Conservation (phyloP, 2,329 filamentous ascomycete genomes). For the Paraconiothyrium brasiliense region DNA sequence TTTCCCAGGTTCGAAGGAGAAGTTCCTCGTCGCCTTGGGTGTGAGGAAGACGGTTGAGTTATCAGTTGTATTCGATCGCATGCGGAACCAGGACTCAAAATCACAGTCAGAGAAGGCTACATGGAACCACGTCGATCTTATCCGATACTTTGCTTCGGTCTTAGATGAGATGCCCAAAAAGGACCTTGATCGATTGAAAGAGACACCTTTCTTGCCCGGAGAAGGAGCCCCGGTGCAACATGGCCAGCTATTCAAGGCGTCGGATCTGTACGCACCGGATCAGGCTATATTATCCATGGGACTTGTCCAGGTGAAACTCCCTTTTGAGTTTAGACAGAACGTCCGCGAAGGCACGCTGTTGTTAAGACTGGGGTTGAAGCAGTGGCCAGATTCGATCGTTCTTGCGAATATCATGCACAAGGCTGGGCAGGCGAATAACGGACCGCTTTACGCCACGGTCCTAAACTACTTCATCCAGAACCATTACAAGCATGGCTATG, state of each 20-base stretch:
- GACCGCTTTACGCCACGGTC: constrained; percentile 69
- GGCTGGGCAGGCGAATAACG: constrained; percentile 61
- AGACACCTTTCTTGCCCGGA: constrained; percentile 82
- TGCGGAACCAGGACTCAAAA: constrained; percentile 70
- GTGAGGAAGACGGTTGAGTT: constrained; percentile 96
- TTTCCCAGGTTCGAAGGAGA: constrained; percentile 81
- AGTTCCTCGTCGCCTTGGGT: constrained; percentile 82
- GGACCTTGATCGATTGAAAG: constrained; percentile 80
- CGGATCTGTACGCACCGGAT: constrained; percentile 48
- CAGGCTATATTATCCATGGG: constrained; percentile 43
- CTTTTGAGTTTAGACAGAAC: constrained; percentile 72
- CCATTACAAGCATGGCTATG: constrained; percentile 81
- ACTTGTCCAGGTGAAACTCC: constrained; percentile 68
- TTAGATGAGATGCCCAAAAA: constrained; percentile 84
- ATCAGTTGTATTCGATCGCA: constrained; percentile 88
- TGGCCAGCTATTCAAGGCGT: constrained; percentile 47
- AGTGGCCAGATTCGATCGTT: constrained; percentile 75
- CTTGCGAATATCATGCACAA: constrained; percentile 81
- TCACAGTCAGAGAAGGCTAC: constrained; percentile 62
- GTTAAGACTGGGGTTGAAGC: constrained; percentile 74
- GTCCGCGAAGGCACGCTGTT: constrained; percentile 77
- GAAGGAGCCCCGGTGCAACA: constrained; percentile 52
- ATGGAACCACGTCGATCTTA: constrained; percentile 94
- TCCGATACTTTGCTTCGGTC: constrained; percentile 93
- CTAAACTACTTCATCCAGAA: constrained; percentile 86